phyloP scores from a whole-genome alignment of 129 eudicot species.

The Flaveria linearis region DNA sequence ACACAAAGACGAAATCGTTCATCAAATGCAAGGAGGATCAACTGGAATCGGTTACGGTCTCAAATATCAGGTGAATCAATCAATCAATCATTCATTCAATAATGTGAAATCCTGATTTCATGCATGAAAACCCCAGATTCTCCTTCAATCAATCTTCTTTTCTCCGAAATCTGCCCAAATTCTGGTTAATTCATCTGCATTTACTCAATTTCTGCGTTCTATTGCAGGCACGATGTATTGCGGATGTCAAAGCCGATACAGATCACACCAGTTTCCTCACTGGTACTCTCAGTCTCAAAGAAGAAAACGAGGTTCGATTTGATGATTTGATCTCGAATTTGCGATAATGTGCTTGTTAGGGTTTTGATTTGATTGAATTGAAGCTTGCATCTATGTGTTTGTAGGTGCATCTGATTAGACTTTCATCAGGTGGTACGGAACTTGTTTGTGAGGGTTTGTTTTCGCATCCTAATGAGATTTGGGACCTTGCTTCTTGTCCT shows the following conservation, averaged over 20 bases:
- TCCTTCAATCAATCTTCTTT: neutral
- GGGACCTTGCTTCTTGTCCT: slow-evolving; percentile 98
- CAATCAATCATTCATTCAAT: neutral
- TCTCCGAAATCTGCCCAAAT: neutral
- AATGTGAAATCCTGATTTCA: slow-evolving; percentile 26
- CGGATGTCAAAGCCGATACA: slow-evolving; percentile 94
- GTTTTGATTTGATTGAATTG: neutral
- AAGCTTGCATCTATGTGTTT: neutral
- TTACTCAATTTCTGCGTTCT: slow-evolving; percentile 12
- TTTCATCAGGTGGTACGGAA: slow-evolving; percentile 70
- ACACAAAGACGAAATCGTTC: neutral
- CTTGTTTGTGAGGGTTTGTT: slow-evolving; percentile 94
- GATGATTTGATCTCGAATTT: slow-evolving; percentile 19
- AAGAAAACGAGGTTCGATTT: slow-evolving; percentile 83
- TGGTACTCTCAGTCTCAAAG: slow-evolving; percentile 96
- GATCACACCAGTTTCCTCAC: slow-evolving; percentile 98
- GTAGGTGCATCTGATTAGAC: slow-evolving; percentile 90
- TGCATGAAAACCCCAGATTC: neutral
- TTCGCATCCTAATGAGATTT: slow-evolving; percentile 93
- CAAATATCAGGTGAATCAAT: slow-evolving; percentile 72
- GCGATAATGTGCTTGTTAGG: neutral
- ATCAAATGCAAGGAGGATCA: slow-evolving; percentile 83
- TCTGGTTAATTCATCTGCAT: slow-evolving; percentile 12
- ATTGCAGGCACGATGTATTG: slow-evolving; percentile 89
- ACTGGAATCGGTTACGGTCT: slow-evolving; percentile 92